phyloP scores from a whole-genome alignment of 2,329 filamentous ascomycete genomes.

The Cercospora sp. region DNA sequence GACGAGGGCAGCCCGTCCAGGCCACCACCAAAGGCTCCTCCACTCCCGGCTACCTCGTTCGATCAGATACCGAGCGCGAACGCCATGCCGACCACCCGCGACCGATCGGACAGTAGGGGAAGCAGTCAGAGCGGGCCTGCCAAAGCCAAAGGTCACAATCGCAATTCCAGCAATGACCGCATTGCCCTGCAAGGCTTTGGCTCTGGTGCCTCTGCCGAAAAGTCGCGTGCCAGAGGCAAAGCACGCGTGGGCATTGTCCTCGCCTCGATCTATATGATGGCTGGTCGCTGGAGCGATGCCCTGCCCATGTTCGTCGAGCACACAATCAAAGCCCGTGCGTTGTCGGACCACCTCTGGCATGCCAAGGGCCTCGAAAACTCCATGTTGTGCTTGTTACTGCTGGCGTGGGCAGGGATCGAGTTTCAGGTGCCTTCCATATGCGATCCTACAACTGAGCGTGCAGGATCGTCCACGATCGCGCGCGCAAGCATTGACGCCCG shows the following conservation, averaged over 20 bases:
- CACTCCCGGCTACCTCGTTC: conserved; percentile 55
- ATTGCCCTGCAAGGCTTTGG: conserved; percentile 66
- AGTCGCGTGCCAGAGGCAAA: conserved; percentile 74
- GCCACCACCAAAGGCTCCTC: conserved; percentile 29
- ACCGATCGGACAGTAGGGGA: conserved; percentile 41
- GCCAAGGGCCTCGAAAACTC: conserved; percentile 91
- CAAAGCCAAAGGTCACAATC: conserved; percentile 24
- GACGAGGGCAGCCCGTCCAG: conserved; percentile 29
- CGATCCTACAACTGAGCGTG: conserved; percentile 33
- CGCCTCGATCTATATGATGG: conserved; percentile 82
- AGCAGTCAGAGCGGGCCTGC: conserved; percentile 24
- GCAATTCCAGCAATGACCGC: conserved; percentile 54
- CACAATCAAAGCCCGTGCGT: conserved; percentile 70
- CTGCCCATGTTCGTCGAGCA: conserved; percentile 80
- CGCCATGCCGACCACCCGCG: conserved; percentile 39
- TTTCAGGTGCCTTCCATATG: conserved; percentile 63
- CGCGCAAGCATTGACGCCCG: conserved; percentile 31
- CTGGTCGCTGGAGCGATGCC: conserved; percentile 87
- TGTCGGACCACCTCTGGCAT: conserved; percentile 95
- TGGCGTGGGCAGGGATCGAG: conserved; percentile 79
- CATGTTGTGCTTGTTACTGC: conserved; percentile 75
- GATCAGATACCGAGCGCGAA: conserved; percentile 53
- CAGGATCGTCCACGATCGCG: conserved; percentile 26
- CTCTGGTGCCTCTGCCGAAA: conserved; percentile 53
- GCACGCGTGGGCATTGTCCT: conserved; percentile 76